Base-by-base conservation (phyloP, 2,329 filamentous ascomycete species). In the Colletotrichum cereale region DNA sequence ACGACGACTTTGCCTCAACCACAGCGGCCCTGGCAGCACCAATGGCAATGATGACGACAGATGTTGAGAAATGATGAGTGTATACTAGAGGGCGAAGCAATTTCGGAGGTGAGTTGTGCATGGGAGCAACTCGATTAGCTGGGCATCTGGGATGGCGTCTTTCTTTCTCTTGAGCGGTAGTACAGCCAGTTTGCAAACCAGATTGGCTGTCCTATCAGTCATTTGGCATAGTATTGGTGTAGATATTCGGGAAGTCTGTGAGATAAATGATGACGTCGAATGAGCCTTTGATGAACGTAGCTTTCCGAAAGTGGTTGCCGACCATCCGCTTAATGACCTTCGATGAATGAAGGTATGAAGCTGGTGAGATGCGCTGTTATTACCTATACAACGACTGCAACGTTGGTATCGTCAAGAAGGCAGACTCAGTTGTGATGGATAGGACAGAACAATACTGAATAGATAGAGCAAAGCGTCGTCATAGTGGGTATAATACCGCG, bases 161-260 rank as follows among this genome's bases (percentile, higher is more conserved):
- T 34, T 60, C 18, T 29, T 52, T n/a, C 29, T 6, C 38, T 52
- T 34, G 26, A 52, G 34, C 36, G 53, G 47, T 42, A 44, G 21
- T 29, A n/a, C 47, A 40, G 50, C 26, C 52, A 53, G 16, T 48
- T 26, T 29, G 21, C 10, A 50, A 21, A n/a, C 14, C n/a, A 14
- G 48, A 34, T 52, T 47, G 58, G 60, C 36, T 47, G 60, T 50
- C 47, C 36, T n/a, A 42, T 34, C n/a, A 48, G 53, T 66, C 24
- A 10, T 42, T n/a, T 31, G 65, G 67, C 67, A 70, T 70, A 62
- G 67, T 63, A 56, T 62, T 65, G 67, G 48, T 66, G 62, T 61
- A 61, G 24, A 61, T 55, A 44, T 29, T 55, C 42, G 38, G 40
- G 31, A n/a, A 61, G 16, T 31, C 47, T 67, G 67, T 67, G 48